Conservation (phyloP, 2,329 filamentous ascomycete species). For the Colletotrichum sidae region DNA sequence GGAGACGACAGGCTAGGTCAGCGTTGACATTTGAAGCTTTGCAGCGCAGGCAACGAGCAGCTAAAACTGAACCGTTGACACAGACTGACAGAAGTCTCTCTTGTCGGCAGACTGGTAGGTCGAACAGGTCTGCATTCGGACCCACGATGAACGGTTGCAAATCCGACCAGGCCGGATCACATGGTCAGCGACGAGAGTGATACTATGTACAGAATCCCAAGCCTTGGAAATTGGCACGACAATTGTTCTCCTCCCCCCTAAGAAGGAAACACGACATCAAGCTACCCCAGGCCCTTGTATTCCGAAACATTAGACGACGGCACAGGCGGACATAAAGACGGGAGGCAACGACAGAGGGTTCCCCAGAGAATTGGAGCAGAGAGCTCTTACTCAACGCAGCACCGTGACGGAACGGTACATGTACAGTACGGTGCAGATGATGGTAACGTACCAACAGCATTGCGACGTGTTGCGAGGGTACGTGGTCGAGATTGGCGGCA, state of each 20-base stretch:
- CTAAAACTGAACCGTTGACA: too few species aligned
- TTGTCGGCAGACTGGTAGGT: too few species aligned
- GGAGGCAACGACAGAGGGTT: conserved; percentile 2
- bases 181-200: too few species aligned
- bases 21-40: background rate
- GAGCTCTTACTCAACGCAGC: too few species aligned
- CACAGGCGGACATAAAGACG: conserved; percentile 8
- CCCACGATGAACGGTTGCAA: too few species aligned
- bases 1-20: conserved; percentile 11
- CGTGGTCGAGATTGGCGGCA: background rate
- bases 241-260: conserved; percentile 29
- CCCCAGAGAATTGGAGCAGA: background rate
- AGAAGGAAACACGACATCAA: conserved; percentile 4
- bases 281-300: conserved; percentile 28
- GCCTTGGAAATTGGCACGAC: background rate
- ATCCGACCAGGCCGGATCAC: too few species aligned
- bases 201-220: too few species aligned
- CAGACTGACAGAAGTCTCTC: too few species aligned
- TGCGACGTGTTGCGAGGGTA: background rate
- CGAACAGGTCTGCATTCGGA: too few species aligned
- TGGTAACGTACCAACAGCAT: background rate
- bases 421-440: background rate
- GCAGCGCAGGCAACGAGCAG: too few species aligned
- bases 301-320: conserved; percentile 28
- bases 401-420: background rate